Percentiles rank a stretch among this genome's conserved stretches.
These are phyloP conservation scores for Pelargonium cotyledonis DNA, from an alignment of 441 rosid genomes.

Conservation along the genomic window DNA sequence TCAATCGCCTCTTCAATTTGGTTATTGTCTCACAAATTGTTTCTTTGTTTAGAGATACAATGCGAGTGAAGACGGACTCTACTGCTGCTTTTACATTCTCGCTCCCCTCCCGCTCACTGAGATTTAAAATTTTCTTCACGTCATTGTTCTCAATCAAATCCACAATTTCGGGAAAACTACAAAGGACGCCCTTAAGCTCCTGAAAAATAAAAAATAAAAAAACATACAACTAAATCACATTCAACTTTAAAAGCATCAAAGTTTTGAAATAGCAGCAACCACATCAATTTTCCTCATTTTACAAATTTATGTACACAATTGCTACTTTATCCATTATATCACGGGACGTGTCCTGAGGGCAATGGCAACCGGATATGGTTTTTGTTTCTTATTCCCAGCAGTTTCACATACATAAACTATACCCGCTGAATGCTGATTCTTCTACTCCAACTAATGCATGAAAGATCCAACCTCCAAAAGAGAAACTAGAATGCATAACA, in stretches of 20 bases:
- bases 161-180: conserved; percentile 30
- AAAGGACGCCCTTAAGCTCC: conserved; percentile 32
- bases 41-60: conserved; percentile 25
- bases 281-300: neutral
- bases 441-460: neutral
- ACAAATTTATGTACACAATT: no score
- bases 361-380: neutral
- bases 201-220: conserved; percentile 10
- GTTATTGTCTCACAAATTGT: conserved; percentile 17
- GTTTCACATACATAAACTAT: neutral
- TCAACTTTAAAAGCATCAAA: neutral
- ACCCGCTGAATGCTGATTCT: neutral
- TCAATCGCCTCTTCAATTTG: conserved; percentile 25
- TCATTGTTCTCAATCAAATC: conserved; percentile 25
- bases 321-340: neutral
- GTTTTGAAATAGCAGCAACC: neutral
- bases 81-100: conserved; percentile 23
- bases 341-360: neutral
- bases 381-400: neutral
- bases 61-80: conserved; percentile 27
- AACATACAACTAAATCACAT: neutral
- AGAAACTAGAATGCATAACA: neutral
- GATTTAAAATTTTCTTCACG: conserved; percentile 9
- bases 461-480: neutral
- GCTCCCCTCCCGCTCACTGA: conserved; percentile 14